These are phyloP conservation scores for Biscogniauxia sp. DNA, from an alignment of 2,329 filamentous ascomycete genomes.

Conservation along the genomic window DNA sequence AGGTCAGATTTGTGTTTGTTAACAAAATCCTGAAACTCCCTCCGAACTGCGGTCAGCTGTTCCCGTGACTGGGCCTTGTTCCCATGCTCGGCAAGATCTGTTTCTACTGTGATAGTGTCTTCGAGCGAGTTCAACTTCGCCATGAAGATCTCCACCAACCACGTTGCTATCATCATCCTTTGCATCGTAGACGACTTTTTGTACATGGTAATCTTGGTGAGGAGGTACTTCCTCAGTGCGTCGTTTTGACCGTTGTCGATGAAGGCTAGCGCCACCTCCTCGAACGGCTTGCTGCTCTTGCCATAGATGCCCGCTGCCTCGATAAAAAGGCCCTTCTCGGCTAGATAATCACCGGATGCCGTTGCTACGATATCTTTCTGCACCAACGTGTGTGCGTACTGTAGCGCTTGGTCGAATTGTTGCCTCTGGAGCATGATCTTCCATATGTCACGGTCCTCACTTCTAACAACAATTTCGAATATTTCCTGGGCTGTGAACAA, in stretches of 20 bases:
- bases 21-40: conserved; percentile 87
- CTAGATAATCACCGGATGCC: conserved; percentile 85
- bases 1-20: conserved; percentile 81
- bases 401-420: conserved; percentile 83
- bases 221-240: conserved; percentile 83
- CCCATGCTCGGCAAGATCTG: conserved; percentile 71
- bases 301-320: conserved; percentile 91
- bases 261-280: conserved; percentile 88
- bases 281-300: conserved; percentile 93
- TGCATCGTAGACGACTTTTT: conserved; percentile 90
- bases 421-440: conserved; percentile 85
- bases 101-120: conserved; percentile 87
- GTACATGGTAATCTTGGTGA: conserved; percentile 77
- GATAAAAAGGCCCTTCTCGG: conserved; percentile 74
- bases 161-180: conserved; percentile 89
- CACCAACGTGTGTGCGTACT: conserved; percentile 73
- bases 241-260: conserved; percentile 90
- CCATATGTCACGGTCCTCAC: conserved; percentile 93
- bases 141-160: conserved; percentile 97
- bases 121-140: conserved; percentile 92
- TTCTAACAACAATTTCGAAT: conserved; percentile 85
- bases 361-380: conserved; percentile 92
- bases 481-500: conserved; percentile 89
- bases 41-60: conserved; percentile 67
- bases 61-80: conserved; percentile 70